Conservation (phyloP, 2,329 filamentous ascomycete genomes). For the Colletotrichum eleusines region DNA sequence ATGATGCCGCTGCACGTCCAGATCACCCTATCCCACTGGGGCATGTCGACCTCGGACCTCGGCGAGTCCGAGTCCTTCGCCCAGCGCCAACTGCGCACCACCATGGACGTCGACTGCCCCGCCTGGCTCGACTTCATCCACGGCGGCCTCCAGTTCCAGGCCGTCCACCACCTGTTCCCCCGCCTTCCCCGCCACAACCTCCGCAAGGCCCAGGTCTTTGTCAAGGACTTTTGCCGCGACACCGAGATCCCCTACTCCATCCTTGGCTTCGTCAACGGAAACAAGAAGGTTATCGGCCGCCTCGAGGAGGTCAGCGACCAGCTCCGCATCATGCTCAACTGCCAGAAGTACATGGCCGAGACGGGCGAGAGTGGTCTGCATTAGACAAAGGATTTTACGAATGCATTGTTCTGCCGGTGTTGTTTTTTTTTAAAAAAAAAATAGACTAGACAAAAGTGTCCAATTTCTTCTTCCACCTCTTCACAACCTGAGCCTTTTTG, state of each 20-base stretch:
- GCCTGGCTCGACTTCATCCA: conserved; percentile 79
- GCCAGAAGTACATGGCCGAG: conserved; percentile 63
- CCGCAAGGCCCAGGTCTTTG: conserved; percentile 68
- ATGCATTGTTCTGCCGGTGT: conserved; percentile 35
- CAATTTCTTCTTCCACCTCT: not conserved
- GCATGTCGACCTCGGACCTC: conserved; percentile 75
- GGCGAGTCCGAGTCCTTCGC: conserved; percentile 75
- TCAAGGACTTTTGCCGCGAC: conserved; percentile 74
- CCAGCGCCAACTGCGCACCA: conserved; percentile 77
- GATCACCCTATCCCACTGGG: conserved; percentile 79
- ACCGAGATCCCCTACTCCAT: conserved; percentile 73
- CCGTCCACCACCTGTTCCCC: conserved; percentile 77
- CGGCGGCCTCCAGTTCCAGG: conserved; percentile 80
- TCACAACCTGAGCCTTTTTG: too few relatives aligned
- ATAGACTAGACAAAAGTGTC: conserved; percentile 36
- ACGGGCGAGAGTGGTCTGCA: conserved; percentile 59
- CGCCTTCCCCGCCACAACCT: conserved; percentile 77
- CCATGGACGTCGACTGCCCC: conserved; percentile 81
- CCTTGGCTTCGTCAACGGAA: conserved; percentile 72
- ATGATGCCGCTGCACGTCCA: conserved; percentile 78
- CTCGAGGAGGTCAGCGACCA: conserved; percentile 72
- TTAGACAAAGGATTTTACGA: conserved; percentile 39
- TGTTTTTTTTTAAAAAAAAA: conserved; percentile 1
- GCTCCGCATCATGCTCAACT: conserved; percentile 69
- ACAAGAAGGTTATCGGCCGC: conserved; percentile 61